Base-by-base conservation (phyloP, 768 basidiomycete species). In the Fistulinella prunicolor region DNA sequence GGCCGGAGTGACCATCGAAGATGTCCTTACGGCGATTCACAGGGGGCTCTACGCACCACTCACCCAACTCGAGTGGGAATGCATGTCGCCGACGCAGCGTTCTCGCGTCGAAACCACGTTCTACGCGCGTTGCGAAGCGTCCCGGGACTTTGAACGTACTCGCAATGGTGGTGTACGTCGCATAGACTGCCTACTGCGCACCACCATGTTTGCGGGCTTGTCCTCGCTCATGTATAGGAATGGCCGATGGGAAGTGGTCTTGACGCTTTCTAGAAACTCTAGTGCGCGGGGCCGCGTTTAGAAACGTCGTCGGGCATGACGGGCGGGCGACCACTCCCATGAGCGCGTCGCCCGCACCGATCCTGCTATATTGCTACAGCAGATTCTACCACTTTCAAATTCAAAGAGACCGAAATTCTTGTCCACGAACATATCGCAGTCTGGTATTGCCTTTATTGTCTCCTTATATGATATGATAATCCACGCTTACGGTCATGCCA, bases 141-240 rank as follows among this genome's bases (percentile, higher is more conserved):
- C 77, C 3, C 53, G 52, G 6, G 52, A 75, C 46, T 72, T 73
- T 22, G 54, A 58, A 16, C 60, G 46, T 42, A 64, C 68, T 19
- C 71, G 70, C 20, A 57, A 61, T 12, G 60, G 63, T 5, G 81
- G 81, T 6, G 64, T 81, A 1, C 60, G 73, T 54, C 69, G 79
- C 24, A 64, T 73, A 22, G 82, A 83, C 47, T 78, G 70, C 55
- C 51, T 83, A 22, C 67, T 78, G 30, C 63, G 66, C 42, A 77
- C 77, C 42, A 75, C 73, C 13, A 46, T 68, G 41, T 83, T 82
- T 47, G 78, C 71, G 7, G 81, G 81, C n/a, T 61, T 83, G 43
- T 71, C 77, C 9, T 56, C 70, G 16, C 71, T 70, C 26, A 54
- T 65, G 23, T 66, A 68, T 22, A 58, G 58, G 35, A 69, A 72